Evolutionary conservation across 805 yeast species (phyloP), one percentile per base, ranked within the genome.

Genomic region (Tetrapisispora nanseiensis): DNA sequence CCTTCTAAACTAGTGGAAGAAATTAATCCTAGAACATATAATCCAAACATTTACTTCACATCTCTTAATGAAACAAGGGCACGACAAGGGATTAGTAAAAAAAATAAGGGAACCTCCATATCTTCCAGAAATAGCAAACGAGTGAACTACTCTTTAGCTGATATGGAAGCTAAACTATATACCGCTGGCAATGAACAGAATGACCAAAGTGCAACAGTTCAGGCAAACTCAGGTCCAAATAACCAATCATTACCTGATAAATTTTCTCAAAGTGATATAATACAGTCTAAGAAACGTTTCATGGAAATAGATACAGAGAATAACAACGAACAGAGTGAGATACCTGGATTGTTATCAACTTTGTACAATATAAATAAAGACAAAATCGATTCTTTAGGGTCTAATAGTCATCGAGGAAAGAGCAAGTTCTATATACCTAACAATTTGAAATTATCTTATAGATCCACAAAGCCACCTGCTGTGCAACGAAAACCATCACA

Each of bases 231-330:
- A 8, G 22, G n/a, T 16, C 12, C 38, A 3, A 19, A 31, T 7
- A 28, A 23, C 9, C 46, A 42, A 8, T 39, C 45, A 6, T 39
- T 48, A 19, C 16, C 42, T 3, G 59, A 58, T 21, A 54, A 52
- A 36, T 56, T 49, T 44, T 47, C 60, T 1, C 57, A 52, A 39
- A 54, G 54, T 31, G 56, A 60, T 35, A 48, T 61, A 8, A 46
- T 60, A 12, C 57, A 56, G 39, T 61, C 66, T 6, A 51, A 55
- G 33, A 55, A 53, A 43, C 46, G 63, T 18, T 56, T 52, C 33
- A 52, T 61, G 61, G 65, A 61, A 41, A 45, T 61, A 11, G 59
- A 61, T 39, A 55, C 61, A 11, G 66, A 61, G 32, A 61, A 61
- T 42, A 26, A 41, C 2, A 43, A 34, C 7, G 63, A 59, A 40